Evolutionary conservation across 495 filamentous ascomycete species (phyloP).

Genomic region (Xylaria longipes): DNA sequence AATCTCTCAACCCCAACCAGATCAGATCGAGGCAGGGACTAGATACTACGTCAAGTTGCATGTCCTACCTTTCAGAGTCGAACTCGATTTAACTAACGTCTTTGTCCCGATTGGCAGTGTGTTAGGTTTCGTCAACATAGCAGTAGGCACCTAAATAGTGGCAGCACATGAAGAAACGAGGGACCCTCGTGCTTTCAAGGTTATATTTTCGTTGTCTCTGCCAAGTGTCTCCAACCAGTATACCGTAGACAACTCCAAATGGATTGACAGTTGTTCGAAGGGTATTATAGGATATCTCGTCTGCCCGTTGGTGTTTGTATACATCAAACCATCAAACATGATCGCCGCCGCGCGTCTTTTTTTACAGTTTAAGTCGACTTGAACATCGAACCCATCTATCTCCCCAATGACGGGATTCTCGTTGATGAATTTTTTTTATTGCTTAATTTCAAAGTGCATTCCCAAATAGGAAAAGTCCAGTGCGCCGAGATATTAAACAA

Average conservation of each 20-base stretch:
- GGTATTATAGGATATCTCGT: not conserved
- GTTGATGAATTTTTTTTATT: not conserved
- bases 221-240: not conserved
- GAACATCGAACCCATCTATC: not conserved
- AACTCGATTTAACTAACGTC: not conserved
- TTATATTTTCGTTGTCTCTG: not conserved
- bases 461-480: slow-evolving; percentile 16
- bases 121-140: not conserved
- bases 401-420: not conserved
- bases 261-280: not conserved
- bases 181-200: not conserved
- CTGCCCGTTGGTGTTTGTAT: not conserved
- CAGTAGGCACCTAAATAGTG: not conserved
- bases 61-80: not conserved
- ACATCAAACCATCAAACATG: not conserved
- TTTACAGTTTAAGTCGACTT: not conserved
- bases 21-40: slow-evolving; percentile 13
- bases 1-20: not conserved
- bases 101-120: not conserved
- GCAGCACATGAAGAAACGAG: not conserved
- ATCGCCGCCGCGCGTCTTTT: not conserved
- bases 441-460: not conserved
- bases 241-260: not conserved
- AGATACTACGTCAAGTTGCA: slow-evolving; percentile 14
- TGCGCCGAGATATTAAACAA: not conserved